phyloP scores from a whole-genome alignment of 805 yeast genomes.

The Yarrowia divulgata region DNA sequence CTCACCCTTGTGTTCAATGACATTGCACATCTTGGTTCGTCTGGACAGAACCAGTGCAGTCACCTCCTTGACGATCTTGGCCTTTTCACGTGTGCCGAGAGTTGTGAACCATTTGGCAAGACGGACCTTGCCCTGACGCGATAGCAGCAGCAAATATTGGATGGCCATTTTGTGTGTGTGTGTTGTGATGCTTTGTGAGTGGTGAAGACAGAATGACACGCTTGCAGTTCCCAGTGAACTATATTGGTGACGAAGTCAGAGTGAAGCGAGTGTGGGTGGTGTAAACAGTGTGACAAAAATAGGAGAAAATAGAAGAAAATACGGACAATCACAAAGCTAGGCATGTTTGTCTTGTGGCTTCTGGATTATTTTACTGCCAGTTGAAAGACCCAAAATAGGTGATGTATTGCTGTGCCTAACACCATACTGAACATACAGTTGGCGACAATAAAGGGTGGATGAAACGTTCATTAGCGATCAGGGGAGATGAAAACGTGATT shows the following conservation, averaged over 20 bases:
- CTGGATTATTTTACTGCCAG: no score
- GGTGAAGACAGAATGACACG: conserved; percentile 26
- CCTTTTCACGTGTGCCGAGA: conserved; percentile 81
- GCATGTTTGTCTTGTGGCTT: no score
- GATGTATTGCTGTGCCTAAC: no score
- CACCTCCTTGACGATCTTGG: conserved; percentile 81
- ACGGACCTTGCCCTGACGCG: conserved; percentile 95
- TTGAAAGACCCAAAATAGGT: no score
- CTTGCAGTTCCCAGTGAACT: conserved; percentile 35
- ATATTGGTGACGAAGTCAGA: conserved; percentile 12
- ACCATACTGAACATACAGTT: no score
- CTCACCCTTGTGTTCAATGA: conserved; percentile 75
- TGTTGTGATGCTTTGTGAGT: conserved; percentile 25
- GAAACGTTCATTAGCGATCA: no score
- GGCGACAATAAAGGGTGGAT: no score
- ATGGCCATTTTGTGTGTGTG: conserved; percentile 62
- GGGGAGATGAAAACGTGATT: no score
- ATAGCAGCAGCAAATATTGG: conserved; percentile 78
- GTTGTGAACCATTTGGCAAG: conserved; percentile 93
- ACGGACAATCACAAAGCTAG: no score
- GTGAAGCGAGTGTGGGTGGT: background rate
- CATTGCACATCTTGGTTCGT: conserved; percentile 94
- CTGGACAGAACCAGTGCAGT: conserved; percentile 85
- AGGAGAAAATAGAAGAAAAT: background rate
- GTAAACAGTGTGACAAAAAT: background rate